Base-by-base conservation (phyloP, 2,329 filamentous ascomycete genomes). In the Colletotrichum tofieldiae region DNA sequence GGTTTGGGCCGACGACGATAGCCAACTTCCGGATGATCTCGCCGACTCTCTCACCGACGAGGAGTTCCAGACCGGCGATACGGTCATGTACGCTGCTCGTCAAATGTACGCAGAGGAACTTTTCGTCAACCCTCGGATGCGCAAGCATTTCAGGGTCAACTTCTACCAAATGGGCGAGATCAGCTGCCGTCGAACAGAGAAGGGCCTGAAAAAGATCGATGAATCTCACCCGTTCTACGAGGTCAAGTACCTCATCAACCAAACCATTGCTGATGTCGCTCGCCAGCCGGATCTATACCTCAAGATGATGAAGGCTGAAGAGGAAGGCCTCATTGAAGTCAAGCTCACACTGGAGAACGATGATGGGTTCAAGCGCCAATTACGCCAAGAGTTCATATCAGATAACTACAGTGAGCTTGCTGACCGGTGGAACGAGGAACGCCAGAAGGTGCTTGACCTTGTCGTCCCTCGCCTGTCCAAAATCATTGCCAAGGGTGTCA, bases 211-310 rank as follows among this genome's bases (percentile, higher is more conserved):
- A 69, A 94, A 94, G 78, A 98, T 99, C 76, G 95, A 98, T 77
- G 96, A 98, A 73, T 92, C 96, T 32, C 95, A 98, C 78, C 94
- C 95, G 0, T 98, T 97, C 82, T 98, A 98, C 80, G 96, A 98
- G 82, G 94, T 99, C 85, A 98, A 99, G 82, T 99, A 99, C 77
- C 87, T 99, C 26, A 91, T 94, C 75, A 95, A 96, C 77, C 95
- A 98, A 82, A 93, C 94, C 9, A 93, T 98, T 73, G 86, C 87
- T 52, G 93, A 96, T 75, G 89, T 98, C 71, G 93, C 94, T 3
- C 90, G 91, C 64, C 92, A 93, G 65, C 96, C 96, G 1, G 95
- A 98, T 75, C 86, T 98, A 35, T 99, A 96, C 80, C 85, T 99
- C 67, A 96, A 97, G 83, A 99, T 99, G 96, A 91, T 98, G 81